phyloP scores from a whole-genome alignment of 208 protist genomes.

The Tritrichomonas musculus region DNA sequence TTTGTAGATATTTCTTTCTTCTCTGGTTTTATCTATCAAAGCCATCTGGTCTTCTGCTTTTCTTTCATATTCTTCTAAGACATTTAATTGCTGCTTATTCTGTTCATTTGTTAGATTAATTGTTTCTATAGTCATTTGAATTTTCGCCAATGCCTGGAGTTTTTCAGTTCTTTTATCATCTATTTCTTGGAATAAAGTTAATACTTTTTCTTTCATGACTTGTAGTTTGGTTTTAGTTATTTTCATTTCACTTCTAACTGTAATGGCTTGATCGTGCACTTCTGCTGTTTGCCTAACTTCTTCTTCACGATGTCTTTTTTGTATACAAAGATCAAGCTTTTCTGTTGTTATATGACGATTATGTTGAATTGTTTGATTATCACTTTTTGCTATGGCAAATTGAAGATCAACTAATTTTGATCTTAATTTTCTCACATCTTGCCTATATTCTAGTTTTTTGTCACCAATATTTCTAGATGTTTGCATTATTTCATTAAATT shows the following conservation, averaged over 20 bases:
- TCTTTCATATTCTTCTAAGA: too few species aligned
- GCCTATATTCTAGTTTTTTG: background rate
- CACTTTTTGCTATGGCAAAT: background rate
- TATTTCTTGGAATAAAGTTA: background rate
- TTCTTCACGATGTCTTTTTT: background rate
- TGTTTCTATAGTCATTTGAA: background rate
- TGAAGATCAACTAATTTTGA: background rate
- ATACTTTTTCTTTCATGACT: background rate
- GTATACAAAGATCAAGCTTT: background rate
- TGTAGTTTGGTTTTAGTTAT: background rate
- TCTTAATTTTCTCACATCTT: background rate
- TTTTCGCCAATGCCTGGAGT: background rate
- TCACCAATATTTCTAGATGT: background rate
- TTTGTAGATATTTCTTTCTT: slow-evolving; percentile 13
- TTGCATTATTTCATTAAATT: background rate
- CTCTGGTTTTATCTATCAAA: background rate
- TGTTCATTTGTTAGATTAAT: background rate
- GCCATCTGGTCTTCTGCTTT: background rate
- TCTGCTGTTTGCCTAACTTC: background rate
- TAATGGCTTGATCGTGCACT: background rate
- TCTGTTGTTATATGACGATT: background rate
- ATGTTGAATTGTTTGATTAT: background rate
- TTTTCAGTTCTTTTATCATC: background rate
- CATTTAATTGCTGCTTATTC: background rate
- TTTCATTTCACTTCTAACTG: background rate